Percentiles rank a stretch among this genome's conserved stretches.
Conservation (phyloP, 768 basidiomycete species). For the Sistotremastrum niveocremeum region DNA sequence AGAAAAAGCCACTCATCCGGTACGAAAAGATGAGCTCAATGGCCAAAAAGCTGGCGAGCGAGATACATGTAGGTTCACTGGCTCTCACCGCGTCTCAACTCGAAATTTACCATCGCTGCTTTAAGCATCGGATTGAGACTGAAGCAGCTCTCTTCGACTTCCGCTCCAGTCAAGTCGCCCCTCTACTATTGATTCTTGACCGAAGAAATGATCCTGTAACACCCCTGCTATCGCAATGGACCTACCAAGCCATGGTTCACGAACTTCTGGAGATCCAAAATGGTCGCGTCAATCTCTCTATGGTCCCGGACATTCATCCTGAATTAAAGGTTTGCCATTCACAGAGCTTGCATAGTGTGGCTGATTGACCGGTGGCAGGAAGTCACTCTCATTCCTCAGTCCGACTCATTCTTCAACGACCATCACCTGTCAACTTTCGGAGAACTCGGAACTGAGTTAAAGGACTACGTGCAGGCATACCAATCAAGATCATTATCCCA, state of each 20-base stretch:
- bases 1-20: constrained; percentile 89
- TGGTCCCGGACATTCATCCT: constrained; percentile 73
- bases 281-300: constrained; percentile 74
- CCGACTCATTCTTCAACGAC: constrained; percentile 88
- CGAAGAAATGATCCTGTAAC: constrained; percentile 96
- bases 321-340: constrained; percentile 59
- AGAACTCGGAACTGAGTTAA: constrained; percentile 84
- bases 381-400: constrained; percentile 80
- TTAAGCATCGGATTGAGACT: constrained; percentile 63
- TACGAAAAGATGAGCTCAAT: constrained; percentile 89
- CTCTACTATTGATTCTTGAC: constrained; percentile 84
- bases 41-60: constrained; percentile 79
- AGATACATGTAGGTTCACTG: constrained; percentile 54
- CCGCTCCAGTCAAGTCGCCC: constrained; percentile 74
- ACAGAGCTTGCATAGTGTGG: neutral
- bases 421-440: constrained; percentile 92
- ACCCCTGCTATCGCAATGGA: constrained; percentile 94
- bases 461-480: constrained; percentile 89
- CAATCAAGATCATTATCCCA: constrained; percentile 70
- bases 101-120: constrained; percentile 5
- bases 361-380: constrained; percentile 38
- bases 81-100: neutral
- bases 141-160: constrained; percentile 88
- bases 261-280: constrained; percentile 89
- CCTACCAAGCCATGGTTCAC: constrained; percentile 99